Percentiles rank a stretch among this genome's conserved stretches.
phyloP scores from a whole-genome alignment of 208 protist genomes.

The Trypanosoma caninum region DNA sequence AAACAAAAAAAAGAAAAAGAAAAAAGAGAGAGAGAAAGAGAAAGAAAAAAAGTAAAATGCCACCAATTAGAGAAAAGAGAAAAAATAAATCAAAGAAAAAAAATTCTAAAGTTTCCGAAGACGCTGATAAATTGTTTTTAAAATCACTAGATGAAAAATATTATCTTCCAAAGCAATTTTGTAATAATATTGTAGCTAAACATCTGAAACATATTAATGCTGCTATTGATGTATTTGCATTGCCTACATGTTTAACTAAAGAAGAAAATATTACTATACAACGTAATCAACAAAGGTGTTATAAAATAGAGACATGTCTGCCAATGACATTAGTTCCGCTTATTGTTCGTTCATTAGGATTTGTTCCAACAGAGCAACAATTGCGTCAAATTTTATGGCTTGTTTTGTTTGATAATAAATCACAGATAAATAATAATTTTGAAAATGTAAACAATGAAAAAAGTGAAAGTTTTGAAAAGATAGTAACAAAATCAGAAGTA shows the following conservation, averaged over 20 bases:
- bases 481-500: neutral
- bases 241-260: too few relatives aligned
- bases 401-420: neutral
- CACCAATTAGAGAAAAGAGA: conserved; percentile 31
- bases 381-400: conserved; percentile 22
- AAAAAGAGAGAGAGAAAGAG: neutral
- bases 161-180: conserved; percentile 38
- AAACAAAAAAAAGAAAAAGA: neutral
- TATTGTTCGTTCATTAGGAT: conserved; percentile 43
- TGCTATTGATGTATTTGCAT: conserved; percentile 23
- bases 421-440: neutral
- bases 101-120: conserved; percentile 23
- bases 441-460: neutral
- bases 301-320: conserved; percentile 14
- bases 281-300: too few relatives aligned
- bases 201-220: conserved; percentile 11
- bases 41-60: too few relatives aligned
- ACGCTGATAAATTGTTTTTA: conserved; percentile 43
- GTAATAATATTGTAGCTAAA: conserved; percentile 4
- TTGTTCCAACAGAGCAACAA: conserved; percentile 48
- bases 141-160: conserved; percentile 34
- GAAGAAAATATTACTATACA: too few relatives aligned
- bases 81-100: conserved; percentile 24
- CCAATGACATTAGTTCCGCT: conserved; percentile 24
- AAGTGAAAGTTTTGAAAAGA: neutral